Conservation (phyloP, 2,329 filamentous ascomycete species). For the Aspergillus sp. region DNA sequence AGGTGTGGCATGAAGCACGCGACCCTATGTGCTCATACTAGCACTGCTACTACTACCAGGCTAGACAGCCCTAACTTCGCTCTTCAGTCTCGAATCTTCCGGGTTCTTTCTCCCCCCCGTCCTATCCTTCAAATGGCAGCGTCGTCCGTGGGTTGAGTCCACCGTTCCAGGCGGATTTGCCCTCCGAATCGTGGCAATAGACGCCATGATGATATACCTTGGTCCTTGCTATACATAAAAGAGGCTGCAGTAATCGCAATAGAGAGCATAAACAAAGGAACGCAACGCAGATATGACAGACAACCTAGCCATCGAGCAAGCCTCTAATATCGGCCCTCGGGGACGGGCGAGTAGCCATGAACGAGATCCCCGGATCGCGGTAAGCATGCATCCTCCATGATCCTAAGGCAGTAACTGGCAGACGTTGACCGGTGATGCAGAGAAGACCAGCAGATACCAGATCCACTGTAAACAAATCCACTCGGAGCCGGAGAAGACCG, state of each 20-base stretch:
- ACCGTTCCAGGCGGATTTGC: neutral
- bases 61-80: neutral
- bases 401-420: neutral
- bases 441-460: conserved; percentile 2
- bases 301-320: neutral
- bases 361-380: neutral
- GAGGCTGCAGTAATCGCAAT: too few relatives aligned
- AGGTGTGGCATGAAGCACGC: too few relatives aligned
- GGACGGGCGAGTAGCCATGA: neutral
- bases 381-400: neutral
- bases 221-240: too few relatives aligned
- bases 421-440: neutral
- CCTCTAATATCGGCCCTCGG: neutral
- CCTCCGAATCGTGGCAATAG: neutral
- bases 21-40: too few relatives aligned
- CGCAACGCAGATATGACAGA: neutral
- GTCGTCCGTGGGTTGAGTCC: neutral
- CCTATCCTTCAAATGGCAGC: too few relatives aligned
- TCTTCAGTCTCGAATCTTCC: neutral
- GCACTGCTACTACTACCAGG: too few relatives aligned
- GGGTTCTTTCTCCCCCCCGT: too few relatives aligned
- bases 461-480: conserved; percentile 1
- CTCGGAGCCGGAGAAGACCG: conserved; percentile 2
- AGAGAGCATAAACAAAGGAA: neutral
- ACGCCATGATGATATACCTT: neutral